Base-by-base conservation (phyloP, 129 eudicot species). In the Escallonia herrerae region DNA sequence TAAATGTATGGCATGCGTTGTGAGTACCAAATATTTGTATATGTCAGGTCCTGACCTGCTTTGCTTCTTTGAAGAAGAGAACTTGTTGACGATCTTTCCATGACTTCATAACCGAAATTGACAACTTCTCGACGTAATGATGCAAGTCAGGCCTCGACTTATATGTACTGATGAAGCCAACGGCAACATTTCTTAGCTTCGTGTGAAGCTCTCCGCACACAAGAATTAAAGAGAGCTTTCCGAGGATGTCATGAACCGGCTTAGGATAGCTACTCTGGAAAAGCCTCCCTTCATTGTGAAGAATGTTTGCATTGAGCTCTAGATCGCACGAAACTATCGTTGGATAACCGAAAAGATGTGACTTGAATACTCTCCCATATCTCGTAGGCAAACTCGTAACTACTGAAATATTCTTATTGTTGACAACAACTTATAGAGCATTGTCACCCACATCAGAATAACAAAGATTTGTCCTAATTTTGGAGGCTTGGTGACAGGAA, bases 271-370 rank as follows among this genome's bases (percentile, higher is more conserved):
- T 60, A 63, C 77, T 74, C 39, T 54, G 74, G 56, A 82, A 82
- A 3, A 77, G 62, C 69, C 10, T 77, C 42, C 43, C 86, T 53
- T 82, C 86, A 44, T 82, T 77, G 9, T 82, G 83, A 50, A 82
- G 80, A 3, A 82, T 44, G 47, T 77, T 77, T 42, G 15, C 13
- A 52, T 71, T 82, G 2, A 82, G 69, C 56, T 74, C 86, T 9
- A 69, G 43, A 62, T 82, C 84, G 40, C 84, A 79, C 0, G 84
- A 79, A 15, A 79, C 80, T 15, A 79, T 66, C 0, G 84, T 79
- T 44, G 73, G 80, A 12, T 22, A 15, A 0, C 79, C 79, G 10
- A 79, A 79, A 0, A 79, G 69, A 37, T 79, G 80, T 13, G 84
- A 74, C 58, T 65, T 69, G 62, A 79, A 79, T 7, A 79, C 67